A percentile compares a stretch with the other conserved stretches of the same genome.
phyloP scores from a whole-genome alignment of 768 basidiomycete genomes.

The Termitomyces sp. region DNA sequence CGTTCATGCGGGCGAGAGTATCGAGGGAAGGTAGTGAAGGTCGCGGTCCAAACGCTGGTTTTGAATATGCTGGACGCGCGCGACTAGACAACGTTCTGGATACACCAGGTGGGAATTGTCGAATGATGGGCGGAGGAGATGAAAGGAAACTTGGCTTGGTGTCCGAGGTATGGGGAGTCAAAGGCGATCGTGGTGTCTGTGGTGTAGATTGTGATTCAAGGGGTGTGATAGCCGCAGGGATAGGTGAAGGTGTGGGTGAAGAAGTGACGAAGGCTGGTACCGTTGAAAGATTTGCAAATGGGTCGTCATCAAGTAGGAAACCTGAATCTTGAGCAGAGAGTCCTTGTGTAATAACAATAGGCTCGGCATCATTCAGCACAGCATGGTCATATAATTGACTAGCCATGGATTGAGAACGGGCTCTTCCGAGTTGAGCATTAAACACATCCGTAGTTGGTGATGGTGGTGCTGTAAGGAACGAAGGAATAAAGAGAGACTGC shows the following conservation, averaged over 20 bases:
- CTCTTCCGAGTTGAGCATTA: conserved; percentile 13
- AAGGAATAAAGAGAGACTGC: conserved; percentile 44
- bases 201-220: conserved; percentile 11
- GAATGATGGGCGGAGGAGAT: conserved; percentile 9
- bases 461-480: conserved; percentile 33
- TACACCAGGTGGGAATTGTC: conserved; percentile 5
- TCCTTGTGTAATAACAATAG: conserved; percentile 15
- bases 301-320: conserved; percentile 65
- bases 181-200: conserved; percentile 21
- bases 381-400: conserved; percentile 10
- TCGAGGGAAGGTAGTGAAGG: conserved; percentile 48
- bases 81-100: conserved; percentile 16
- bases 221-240: conserved; percentile 7
- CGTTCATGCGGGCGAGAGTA: conserved; percentile 43
- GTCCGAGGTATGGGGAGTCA: conserved; percentile 16
- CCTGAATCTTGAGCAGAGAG: conserved; percentile 19
- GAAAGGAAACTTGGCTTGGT: conserved; percentile 11
- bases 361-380: conserved; percentile 2
- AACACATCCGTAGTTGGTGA: conserved; percentile 17
- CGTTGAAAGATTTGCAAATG: conserved; percentile 59
- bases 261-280: conserved; percentile 11
- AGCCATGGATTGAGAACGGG: conserved; percentile 19
- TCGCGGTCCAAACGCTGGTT: conserved; percentile 41
- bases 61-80: conserved; percentile 34
- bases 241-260: conserved; percentile 7